Conservation (phyloP, 1,139 yeast species). For the Meyerozyma guilliermondii region DNA sequence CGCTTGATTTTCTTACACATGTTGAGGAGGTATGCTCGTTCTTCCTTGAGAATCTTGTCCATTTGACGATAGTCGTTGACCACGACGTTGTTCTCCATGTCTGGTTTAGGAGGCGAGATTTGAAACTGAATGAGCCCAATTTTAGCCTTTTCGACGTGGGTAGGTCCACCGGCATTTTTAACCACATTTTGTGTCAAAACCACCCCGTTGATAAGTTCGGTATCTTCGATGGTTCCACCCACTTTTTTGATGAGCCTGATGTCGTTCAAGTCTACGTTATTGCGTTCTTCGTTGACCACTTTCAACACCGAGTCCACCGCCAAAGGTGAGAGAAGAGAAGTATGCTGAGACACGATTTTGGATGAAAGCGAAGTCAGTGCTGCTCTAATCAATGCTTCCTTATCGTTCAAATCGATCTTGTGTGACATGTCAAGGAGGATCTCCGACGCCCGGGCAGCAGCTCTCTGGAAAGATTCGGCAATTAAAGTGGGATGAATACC, state of each 20-base stretch:
- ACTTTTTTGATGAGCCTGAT: conserved; percentile 87
- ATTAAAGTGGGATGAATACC: conserved; percentile 96
- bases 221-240: conserved; percentile 97
- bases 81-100: conserved; percentile 95
- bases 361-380: conserved; percentile 92
- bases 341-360: conserved; percentile 91
- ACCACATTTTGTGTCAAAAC: conserved; percentile 87
- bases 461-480: conserved; percentile 92
- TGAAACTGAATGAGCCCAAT: conserved; percentile 94
- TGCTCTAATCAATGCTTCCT: conserved; percentile 81
- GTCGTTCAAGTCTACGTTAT: conserved; percentile 80
- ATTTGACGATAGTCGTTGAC: conserved; percentile 97
- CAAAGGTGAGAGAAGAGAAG: conserved; percentile 80
- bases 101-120: conserved; percentile 98
- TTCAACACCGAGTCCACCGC: conserved; percentile 91
- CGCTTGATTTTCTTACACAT: conserved; percentile 95
- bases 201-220: conserved; percentile 88
- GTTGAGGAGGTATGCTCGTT: conserved; percentile 88
- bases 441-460: conserved; percentile 84
- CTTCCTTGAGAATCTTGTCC: conserved; percentile 98
- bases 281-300: conserved; percentile 50
- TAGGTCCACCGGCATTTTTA: conserved; percentile 94
- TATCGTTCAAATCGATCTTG: conserved; percentile 67
- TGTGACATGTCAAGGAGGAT: conserved; percentile 81
- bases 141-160: conserved; percentile 87